Conservation (phyloP, 1,284 basidiomycete species). For the Tilletia caries region DNA sequence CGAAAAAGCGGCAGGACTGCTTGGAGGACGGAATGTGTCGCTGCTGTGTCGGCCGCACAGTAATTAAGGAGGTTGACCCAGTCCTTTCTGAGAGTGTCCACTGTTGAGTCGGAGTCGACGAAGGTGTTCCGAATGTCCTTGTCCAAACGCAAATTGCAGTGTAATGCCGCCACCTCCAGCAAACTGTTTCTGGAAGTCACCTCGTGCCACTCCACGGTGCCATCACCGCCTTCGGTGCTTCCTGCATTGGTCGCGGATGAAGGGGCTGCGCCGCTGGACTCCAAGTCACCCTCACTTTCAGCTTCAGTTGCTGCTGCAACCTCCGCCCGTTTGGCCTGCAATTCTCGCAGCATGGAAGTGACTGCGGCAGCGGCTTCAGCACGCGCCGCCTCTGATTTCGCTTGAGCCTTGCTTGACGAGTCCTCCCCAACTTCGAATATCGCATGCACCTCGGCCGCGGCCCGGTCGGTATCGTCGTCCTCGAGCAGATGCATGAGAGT, state of each 20-base stretch:
- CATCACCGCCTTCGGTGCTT: background rate
- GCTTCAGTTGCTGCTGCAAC: conserved; percentile 7
- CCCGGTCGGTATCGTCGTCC: conserved; percentile 9
- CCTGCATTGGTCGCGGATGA: background rate
- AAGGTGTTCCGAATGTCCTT: conserved; percentile 80
- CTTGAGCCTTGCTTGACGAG: background rate
- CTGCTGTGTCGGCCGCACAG: conserved; percentile 77
- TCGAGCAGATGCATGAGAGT: conserved; percentile 9
- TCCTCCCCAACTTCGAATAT: conserved; percentile 8
- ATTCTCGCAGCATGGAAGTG: conserved; percentile 3
- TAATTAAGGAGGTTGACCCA: conserved; percentile 78
- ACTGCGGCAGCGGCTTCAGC: conserved; percentile 7
- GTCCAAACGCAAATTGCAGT: conserved; percentile 76
- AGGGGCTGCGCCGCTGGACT: background rate
- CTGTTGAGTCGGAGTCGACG: conserved; percentile 60
- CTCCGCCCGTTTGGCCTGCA: conserved; percentile 8
- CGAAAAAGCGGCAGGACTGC: conserved; percentile 82
- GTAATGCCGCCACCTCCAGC: conserved; percentile 82
- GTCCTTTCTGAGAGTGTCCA: conserved; percentile 66
- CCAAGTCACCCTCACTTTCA: background rate
- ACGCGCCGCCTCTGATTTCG: background rate
- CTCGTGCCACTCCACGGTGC: conserved; percentile 70
- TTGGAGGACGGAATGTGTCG: conserved; percentile 78
- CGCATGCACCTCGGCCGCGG: conserved; percentile 14
- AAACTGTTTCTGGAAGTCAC: conserved; percentile 88